phyloP scores from a whole-genome alignment of 345 rosid genomes.

The Passiflora organensis region DNA sequence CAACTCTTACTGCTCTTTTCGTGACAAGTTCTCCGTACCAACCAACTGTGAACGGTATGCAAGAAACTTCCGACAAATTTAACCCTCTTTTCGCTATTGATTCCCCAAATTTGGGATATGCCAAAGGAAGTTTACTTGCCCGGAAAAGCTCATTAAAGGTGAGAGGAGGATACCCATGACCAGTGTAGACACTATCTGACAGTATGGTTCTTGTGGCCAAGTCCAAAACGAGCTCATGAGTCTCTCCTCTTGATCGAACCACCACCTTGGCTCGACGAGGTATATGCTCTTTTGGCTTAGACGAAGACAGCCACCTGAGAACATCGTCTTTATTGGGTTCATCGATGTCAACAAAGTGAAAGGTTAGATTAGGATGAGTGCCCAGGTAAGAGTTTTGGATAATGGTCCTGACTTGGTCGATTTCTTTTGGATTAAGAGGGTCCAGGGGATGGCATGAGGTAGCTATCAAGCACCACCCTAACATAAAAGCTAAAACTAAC shows the following conservation, averaged over 20 bases:
- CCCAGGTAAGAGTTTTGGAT: constrained; percentile 36
- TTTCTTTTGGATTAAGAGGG: constrained; percentile 52
- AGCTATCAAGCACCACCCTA: constrained; percentile 21
- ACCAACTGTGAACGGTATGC: constrained; percentile 62
- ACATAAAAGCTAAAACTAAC: constrained; percentile 25
- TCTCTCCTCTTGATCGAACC: constrained; percentile 42
- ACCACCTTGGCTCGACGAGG: constrained; percentile 55
- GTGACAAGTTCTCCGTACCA: constrained; percentile 60
- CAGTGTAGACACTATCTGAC: constrained; percentile 33
- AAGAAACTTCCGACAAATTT: constrained; percentile 61
- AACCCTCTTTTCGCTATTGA: constrained; percentile 40
- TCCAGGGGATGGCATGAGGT: constrained; percentile 59
- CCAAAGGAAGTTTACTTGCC: constrained; percentile 47
- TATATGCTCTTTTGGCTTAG: constrained; percentile 1
- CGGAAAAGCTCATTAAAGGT: constrained; percentile 44
- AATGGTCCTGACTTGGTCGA: constrained; percentile 42
- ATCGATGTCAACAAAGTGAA: constrained; percentile 60
- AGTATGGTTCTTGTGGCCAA: constrained; percentile 24
- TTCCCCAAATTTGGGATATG: constrained; percentile 36
- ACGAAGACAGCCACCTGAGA: constrained; percentile 42
- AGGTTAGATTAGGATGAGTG: constrained; percentile 41
- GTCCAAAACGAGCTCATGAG: constrained; percentile 53
- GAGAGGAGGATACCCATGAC: constrained; percentile 61
- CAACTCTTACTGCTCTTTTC: constrained; percentile 38
- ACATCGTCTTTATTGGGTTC: constrained; percentile 66